These are phyloP conservation scores for Cadophora sp. DNA, from an alignment of 2,329 filamentous ascomycete genomes.

Conservation along the genomic window DNA sequence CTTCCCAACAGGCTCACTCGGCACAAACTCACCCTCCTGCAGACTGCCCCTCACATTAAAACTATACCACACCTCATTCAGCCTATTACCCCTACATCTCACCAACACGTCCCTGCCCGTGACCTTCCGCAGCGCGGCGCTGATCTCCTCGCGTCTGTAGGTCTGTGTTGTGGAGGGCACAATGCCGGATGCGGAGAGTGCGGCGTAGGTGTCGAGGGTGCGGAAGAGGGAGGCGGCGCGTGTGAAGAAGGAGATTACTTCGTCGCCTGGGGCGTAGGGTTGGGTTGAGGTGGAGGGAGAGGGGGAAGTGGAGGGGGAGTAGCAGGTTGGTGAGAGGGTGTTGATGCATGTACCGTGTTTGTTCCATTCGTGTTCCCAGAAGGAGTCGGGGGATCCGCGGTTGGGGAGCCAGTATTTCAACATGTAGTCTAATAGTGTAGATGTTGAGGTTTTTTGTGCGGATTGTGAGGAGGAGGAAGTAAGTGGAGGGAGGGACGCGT, in stretches of 20 bases:
- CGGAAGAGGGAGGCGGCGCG: conserved; percentile 29
- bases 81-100: conserved; percentile 51
- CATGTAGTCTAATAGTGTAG: conserved; percentile 65
- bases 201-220: conserved; percentile 44
- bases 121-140: conserved; percentile 50
- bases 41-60: conserved; percentile 60
- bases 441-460: conserved; percentile 48
- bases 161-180: conserved; percentile 51
- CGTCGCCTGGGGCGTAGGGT: conserved; percentile 28
- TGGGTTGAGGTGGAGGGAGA: conserved; percentile 18
- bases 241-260: conserved; percentile 33
- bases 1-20: conserved; percentile 45
- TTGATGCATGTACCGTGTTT: conserved; percentile 78
- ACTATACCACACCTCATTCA: conserved; percentile 61
- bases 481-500: not conserved
- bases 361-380: conserved; percentile 79
- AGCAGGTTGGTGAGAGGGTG: conserved; percentile 72
- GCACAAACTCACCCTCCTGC: conserved; percentile 57
- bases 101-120: conserved; percentile 55
- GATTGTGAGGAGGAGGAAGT: not conserved
- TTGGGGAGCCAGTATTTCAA: conserved; percentile 72
- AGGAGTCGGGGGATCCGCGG: conserved; percentile 64
- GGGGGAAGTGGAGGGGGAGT: conserved; percentile 47
- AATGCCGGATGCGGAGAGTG: conserved; percentile 58
- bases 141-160: conserved; percentile 52